Base-by-base conservation (phyloP, 257 asterid genomes). In the Nicotiana undulata region DNA sequence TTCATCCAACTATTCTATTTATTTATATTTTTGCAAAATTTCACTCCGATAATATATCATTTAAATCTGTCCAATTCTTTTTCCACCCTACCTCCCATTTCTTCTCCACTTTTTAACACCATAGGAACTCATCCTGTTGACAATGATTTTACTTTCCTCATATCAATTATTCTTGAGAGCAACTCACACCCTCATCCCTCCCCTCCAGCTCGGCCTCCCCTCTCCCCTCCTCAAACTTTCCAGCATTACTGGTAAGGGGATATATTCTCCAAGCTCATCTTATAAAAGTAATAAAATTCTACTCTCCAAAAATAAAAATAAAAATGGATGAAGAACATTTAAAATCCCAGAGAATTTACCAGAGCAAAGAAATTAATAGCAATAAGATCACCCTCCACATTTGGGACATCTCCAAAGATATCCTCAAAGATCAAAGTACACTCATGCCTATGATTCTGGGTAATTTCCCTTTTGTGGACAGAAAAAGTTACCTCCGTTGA, bases 301-400 rank as follows among this genome's bases (percentile, higher is more conserved):
- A 59, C 79, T 74, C 61, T 49, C 61, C 22, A 12, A 44, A 74
- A 49, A 24, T 13, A 15, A 49, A 46, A 49, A 49, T 15, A 49
- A 24, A 8, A 74, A 74, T 61, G 63, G 65, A 46, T 81, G 79
- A 44, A 63, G 80, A 77, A 13, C 60, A 81, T 28, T 64, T 46
- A 55, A 24, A 52, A 65, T 82, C 68, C 44, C 40, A 74, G 75
- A 68, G 59, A 81, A 63, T 63, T 86, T 93, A 95, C 99, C 98
- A 95, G 88, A 9, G 98, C 97, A 83, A 95, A 95, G 86, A 93
- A 91, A 85, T 95, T 95, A 81, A 95, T 93, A 83, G 92, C 83
- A 81, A 95, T 88, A 82, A 89, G 82, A 81, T 95, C 98, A 63
- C 91, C 91, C 83, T 89, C 89, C 83, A 87, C 77, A 87, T 82